phyloP scores from a whole-genome alignment of 495 filamentous ascomycete genomes.

The Aspergillus homomorphus region DNA sequence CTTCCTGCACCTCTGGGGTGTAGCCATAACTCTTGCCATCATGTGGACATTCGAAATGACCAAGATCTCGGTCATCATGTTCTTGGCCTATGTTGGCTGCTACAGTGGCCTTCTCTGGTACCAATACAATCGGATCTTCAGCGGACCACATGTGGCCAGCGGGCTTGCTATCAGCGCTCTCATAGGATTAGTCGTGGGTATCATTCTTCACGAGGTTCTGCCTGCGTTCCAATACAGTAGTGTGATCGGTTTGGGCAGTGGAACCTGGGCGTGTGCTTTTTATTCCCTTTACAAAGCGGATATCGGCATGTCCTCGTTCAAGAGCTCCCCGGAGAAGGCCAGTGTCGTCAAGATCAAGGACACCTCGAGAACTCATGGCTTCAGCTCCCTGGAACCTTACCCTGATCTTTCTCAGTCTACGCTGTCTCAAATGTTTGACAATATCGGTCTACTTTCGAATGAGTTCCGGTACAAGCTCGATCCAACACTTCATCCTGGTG shows the following conservation, averaged over 20 bases:
- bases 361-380: not conserved
- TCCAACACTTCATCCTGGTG: slow-evolving; percentile 34
- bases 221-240: slow-evolving; percentile 14
- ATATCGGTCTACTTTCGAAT: slow-evolving; percentile 3
- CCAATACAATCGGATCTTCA: slow-evolving; percentile 20
- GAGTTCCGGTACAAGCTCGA: slow-evolving; percentile 14
- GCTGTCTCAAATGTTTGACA: slow-evolving; percentile 15
- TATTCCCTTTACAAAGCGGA: slow-evolving; percentile 14
- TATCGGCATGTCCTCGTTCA: slow-evolving; percentile 11
- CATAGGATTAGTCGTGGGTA: slow-evolving; percentile 8
- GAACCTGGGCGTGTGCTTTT: slow-evolving; percentile 16
- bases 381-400: slow-evolving; percentile 14
- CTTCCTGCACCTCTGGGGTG: slow-evolving; percentile 20
- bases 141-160: slow-evolving; percentile 11
- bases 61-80: slow-evolving; percentile 14
- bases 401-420: slow-evolving; percentile 15
- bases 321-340: not conserved
- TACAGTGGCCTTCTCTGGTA: slow-evolving; percentile 18
- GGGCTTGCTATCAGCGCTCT: slow-evolving; percentile 10
- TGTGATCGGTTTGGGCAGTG: slow-evolving; percentile 12
- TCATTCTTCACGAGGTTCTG: slow-evolving; percentile 8
- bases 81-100: slow-evolving; percentile 14
- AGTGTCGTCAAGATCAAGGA: no score
- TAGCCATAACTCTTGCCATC: slow-evolving; percentile 10
- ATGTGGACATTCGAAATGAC: slow-evolving; percentile 18